Evolutionary conservation across 164 flowering plant species (phyloP).

Genomic region (Dillenia turbinata): DNA sequence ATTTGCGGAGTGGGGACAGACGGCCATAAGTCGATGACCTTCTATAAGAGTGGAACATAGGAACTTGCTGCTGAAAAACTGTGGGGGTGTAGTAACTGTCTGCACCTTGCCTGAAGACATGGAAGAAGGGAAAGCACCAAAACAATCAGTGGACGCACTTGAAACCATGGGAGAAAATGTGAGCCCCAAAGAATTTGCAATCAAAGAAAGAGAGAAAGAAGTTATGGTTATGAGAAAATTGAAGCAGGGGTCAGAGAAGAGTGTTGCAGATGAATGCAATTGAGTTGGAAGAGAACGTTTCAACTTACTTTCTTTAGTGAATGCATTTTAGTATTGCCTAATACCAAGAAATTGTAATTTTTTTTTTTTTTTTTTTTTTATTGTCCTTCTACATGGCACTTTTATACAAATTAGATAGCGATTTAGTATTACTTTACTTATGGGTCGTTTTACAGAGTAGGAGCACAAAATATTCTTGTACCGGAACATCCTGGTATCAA

Average conservation of each 20-base stretch:
- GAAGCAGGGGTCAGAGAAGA: neutral
- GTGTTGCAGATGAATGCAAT: neutral
- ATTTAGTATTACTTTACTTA: too few species aligned
- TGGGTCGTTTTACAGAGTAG: too few species aligned
- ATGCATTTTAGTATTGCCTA: too few species aligned
- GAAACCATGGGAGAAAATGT: neutral
- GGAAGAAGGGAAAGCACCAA: neutral
- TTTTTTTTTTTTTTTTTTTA: too few species aligned
- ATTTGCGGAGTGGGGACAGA: slow-evolving; percentile 17
- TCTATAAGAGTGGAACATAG: slow-evolving; percentile 21
- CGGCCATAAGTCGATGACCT: slow-evolving; percentile 7
- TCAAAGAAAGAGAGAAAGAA: slow-evolving; percentile 3
- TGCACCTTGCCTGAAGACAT: neutral
- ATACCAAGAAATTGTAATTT: too few species aligned
- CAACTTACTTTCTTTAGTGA: too few species aligned
- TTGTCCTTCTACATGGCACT: too few species aligned
- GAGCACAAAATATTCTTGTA: too few species aligned
- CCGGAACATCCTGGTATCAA: too few species aligned
- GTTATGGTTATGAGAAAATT: slow-evolving; percentile 6
- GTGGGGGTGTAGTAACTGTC: slow-evolving; percentile 9
- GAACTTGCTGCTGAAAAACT: slow-evolving; percentile 3
- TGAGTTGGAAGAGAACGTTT: neutral
- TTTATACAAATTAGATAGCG: too few species aligned
- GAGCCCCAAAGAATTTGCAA: neutral
- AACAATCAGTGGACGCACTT: neutral